phyloP scores from a whole-genome alignment of 768 basidiomycete genomes.

The Trametes villosa region DNA sequence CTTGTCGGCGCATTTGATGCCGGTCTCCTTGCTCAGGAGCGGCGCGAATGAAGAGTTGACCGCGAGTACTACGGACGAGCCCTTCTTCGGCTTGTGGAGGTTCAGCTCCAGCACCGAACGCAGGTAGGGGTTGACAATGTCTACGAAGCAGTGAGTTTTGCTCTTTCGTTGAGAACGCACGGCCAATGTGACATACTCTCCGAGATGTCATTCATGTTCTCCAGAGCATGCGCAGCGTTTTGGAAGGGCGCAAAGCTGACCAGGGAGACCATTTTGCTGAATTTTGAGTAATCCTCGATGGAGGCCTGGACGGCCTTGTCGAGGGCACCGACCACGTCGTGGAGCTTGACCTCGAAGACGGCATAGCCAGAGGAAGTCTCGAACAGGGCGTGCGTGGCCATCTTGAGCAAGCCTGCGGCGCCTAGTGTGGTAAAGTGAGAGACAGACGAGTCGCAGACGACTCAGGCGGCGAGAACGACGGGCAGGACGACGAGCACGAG shows the following conservation, averaged over 20 bases:
- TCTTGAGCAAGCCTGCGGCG: conserved; percentile 29
- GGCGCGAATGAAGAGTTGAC: conserved; percentile 79
- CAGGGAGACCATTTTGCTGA: conserved; percentile 90
- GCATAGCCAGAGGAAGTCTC: conserved; percentile 95
- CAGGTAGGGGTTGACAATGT: conserved; percentile 83
- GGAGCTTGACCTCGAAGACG: conserved; percentile 84
- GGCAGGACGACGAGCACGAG: conserved; percentile 17
- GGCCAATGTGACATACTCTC: conserved; percentile 67
- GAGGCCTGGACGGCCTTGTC: conserved; percentile 82
- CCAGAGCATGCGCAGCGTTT: conserved; percentile 89
- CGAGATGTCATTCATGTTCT: conserved; percentile 95
- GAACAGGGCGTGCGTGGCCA: conserved; percentile 88
- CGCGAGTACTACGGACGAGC: conserved; percentile 65
- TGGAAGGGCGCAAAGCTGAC: conserved; percentile 94
- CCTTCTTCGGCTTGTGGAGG: conserved; percentile 76
- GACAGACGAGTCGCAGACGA: background rate
- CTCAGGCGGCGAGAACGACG: conserved; percentile 3
- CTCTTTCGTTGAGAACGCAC: conserved; percentile 6
- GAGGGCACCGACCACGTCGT: conserved; percentile 86
- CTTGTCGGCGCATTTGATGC: conserved; percentile 79
- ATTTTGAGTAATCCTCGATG: conserved; percentile 84
- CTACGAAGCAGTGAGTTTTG: conserved; percentile 42
- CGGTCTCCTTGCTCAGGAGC: conserved; percentile 73
- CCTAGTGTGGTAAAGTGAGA: no score
- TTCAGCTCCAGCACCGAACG: conserved; percentile 86